Evolutionary conservation across 2,329 filamentous ascomycete species (phyloP), one percentile per base, ranked within the genome.

Genomic region (Graphilbum sp.): DNA sequence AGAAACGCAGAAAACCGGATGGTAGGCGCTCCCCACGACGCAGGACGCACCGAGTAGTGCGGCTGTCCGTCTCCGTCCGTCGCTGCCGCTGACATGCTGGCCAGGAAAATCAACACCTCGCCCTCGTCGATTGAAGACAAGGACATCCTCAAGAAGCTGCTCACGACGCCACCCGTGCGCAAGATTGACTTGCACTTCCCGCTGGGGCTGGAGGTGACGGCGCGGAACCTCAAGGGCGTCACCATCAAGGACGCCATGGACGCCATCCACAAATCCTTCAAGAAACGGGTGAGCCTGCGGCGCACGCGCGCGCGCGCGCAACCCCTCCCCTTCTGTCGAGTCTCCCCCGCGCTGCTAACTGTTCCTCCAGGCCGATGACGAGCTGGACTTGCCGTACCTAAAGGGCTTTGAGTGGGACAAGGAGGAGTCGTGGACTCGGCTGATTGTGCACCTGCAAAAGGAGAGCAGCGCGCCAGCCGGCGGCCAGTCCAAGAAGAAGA

Each of bases 201-300:
- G 15, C 67, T 92, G 38, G 88, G 88, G 37, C 72, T 90, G 40
- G 78, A 88, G 54, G 82, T 95, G 48, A 83, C 80, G 24, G 88
- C 86, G 54, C 75, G 88, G 53, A 96, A 95, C 62, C 65, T 87
- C 51, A 88, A 87, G 61, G 88, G 88, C 40, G 86, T 96, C 49
- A 96, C 88, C 41, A 88, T 96, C 69, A 95, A 95, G 68, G 88
- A 96, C 60, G 86, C 86, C 41, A 57, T 94, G 58, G 87, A 95
- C 58, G 88, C 85, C 52, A 95, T 96, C 62, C 69, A 94, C 70
- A 95, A 94, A 69, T 74, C 82, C 50, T 93, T 84, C 69, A 93
- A 92, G 73, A 95, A 95, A 75, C 80, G 87, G 73, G 88, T 87
- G 61, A 50, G 75, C 58, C 6, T 18, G 4, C n/a, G 15, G 29